These are phyloP conservation scores for Populus euphratica DNA, from an alignment of 345 rosid genomes.

Conservation along the genomic window DNA sequence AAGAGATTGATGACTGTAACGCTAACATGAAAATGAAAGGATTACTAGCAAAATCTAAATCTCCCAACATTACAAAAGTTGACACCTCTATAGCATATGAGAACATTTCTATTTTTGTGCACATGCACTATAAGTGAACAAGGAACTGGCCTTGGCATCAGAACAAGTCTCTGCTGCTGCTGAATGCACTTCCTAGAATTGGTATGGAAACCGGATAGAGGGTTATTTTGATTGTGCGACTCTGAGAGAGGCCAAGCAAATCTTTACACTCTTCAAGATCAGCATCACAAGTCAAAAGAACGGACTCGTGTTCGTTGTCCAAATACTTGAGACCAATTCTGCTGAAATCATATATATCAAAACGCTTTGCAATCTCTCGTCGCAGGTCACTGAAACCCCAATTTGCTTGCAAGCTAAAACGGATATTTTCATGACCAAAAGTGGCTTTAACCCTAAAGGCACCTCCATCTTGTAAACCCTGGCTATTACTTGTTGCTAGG, in stretches of 20 bases:
- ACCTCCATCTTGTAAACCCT: conserved; percentile 15
- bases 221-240: conserved; percentile 54
- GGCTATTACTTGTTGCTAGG: conserved; percentile 22
- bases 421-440: conserved; percentile 45
- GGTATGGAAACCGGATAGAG: conserved; percentile 39
- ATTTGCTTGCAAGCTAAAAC: conserved; percentile 27
- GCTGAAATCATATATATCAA: conserved; percentile 21
- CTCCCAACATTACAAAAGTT: not conserved
- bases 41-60: not conserved
- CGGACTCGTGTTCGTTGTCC: conserved; percentile 26
- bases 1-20: not conserved
- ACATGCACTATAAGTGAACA: not conserved
- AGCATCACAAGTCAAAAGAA: conserved; percentile 32
- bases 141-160: not conserved
- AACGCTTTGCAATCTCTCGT: conserved; percentile 29
- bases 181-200: conserved; percentile 34
- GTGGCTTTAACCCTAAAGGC: conserved; percentile 56
- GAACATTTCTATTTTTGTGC: not conserved
- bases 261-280: conserved; percentile 79
- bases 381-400: conserved; percentile 29
- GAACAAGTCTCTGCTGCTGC: conserved; percentile 27
- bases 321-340: conserved; percentile 23
- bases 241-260: conserved; percentile 46
- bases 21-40: not conserved
- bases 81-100: not conserved